A percentile compares a stretch with the other conserved stretches of the same genome.
Conservation (phyloP, 148 eudicot species). For the Persicaria maculosa region DNA sequence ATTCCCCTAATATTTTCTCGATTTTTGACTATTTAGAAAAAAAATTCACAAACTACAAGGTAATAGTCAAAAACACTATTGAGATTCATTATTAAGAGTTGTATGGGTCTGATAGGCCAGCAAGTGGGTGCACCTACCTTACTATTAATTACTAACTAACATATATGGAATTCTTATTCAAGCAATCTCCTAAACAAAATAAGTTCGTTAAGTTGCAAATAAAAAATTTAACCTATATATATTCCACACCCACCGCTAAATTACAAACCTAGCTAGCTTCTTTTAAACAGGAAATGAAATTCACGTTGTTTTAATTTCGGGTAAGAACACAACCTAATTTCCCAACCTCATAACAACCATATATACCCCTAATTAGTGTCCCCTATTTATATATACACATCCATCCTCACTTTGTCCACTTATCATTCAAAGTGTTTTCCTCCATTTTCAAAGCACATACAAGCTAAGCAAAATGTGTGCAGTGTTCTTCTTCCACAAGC, state of each 20-base stretch:
- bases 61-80: no score
- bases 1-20: no score
- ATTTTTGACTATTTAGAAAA: no score
- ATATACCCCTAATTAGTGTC: not conserved
- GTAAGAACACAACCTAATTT: not conserved
- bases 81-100: not conserved
- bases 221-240: not conserved
- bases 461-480: not conserved
- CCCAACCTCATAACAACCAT: not conserved
- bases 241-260: no score
- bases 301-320: not conserved
- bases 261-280: not conserved
- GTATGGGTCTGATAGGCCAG: not conserved
- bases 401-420: conserved; percentile 5
- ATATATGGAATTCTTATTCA: not conserved
- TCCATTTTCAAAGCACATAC: not conserved
- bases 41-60: no score
- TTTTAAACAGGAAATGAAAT: not conserved
- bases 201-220: not conserved
- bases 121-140: not conserved
- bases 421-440: not conserved
- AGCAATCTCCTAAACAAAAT: not conserved
- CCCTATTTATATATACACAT: not conserved
- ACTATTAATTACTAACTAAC: not conserved
- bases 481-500: not conserved